These are phyloP conservation scores for Fusarium verrucosum DNA, from an alignment of 2,329 filamentous ascomycete species.

Conservation along the genomic window DNA sequence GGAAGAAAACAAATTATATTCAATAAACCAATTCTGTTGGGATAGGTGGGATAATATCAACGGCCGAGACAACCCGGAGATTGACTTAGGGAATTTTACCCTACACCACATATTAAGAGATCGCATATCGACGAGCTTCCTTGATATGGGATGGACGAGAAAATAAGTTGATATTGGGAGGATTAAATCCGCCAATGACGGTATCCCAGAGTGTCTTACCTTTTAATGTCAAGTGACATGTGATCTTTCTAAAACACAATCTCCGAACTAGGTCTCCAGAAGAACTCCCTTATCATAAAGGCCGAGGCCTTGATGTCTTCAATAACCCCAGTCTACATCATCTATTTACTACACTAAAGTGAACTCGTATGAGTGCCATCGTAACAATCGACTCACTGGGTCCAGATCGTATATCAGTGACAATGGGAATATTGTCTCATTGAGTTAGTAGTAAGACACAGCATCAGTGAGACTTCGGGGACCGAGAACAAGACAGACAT, in stretches of 20 bases:
- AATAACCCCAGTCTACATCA: no score
- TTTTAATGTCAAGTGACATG: no score
- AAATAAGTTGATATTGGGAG: neutral
- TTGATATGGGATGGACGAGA: neutral
- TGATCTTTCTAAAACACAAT: no score
- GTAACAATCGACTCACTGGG: no score
- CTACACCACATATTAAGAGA: neutral
- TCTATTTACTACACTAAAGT: no score
- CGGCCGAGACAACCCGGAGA: neutral
- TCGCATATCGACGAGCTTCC: neutral
- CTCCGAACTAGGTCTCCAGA: no score
- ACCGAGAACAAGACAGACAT: neutral
- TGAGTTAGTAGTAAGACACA: conserved; percentile 3
- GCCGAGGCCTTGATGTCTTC: no score
- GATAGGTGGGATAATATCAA: neutral
- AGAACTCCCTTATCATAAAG: no score
- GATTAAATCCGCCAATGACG: neutral
- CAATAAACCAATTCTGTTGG: neutral
- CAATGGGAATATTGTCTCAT: neutral
- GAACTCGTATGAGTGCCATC: no score
- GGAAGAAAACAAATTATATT: neutral
- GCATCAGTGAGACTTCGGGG: neutral
- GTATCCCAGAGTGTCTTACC: neutral
- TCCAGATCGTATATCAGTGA: neutral
- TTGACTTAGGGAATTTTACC: neutral